Base-by-base conservation (phyloP, 78 protist genomes). In the Bodo saltans region DNA sequence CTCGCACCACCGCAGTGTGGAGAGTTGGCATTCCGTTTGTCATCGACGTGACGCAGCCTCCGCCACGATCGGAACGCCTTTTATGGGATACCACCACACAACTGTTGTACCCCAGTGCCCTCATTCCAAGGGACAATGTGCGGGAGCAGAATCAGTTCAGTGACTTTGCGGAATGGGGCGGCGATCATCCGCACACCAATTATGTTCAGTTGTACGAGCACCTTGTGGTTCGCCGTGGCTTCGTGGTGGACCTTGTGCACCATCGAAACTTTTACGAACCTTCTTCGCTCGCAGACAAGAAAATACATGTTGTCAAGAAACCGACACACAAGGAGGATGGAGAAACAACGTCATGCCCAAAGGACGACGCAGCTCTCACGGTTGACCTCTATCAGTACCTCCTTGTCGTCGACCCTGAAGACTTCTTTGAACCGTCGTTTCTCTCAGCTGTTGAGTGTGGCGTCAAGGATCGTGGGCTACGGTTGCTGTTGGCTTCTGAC, bases 181-280 rank as follows among this genome's bases (percentile, higher is more conserved):
- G 99, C 37, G 99, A 97, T 76, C 98, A 95, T 73, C 71, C 85
- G 2, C 96, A 96, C 86, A 95, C 98, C 70, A 97, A 97, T 82
- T 93, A 86, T 72, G 74, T 85, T 17, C 72, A 71, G 23, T 27
- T 38, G 26, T 85, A 93, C n/a, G 91, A 86, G 68, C n/a, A 75
- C 40, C 26, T 17, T 27, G 68, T 92, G 26, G n/a, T 78, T 30
- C 42, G 34, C n/a, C 11, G 23, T 23, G 94, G 93, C 17, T 93
- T 83, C 83, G 80, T 42, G n/a, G 85, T 93, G 35, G 96, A 93
- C 72, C 69, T 91, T 0, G 78, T 87, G 26, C 69, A 17, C 60
- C n/a, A n/a, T n/a, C n/a, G n/a, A n/a, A n/a, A n/a, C n/a, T n/a
- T n/a, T n/a, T n/a, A n/a, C n/a, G n/a, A n/a, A n/a, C n/a, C n/a